These are phyloP conservation scores for Tulasnella calospora DNA, from an alignment of 768 basidiomycete genomes.

Conservation along the genomic window DNA sequence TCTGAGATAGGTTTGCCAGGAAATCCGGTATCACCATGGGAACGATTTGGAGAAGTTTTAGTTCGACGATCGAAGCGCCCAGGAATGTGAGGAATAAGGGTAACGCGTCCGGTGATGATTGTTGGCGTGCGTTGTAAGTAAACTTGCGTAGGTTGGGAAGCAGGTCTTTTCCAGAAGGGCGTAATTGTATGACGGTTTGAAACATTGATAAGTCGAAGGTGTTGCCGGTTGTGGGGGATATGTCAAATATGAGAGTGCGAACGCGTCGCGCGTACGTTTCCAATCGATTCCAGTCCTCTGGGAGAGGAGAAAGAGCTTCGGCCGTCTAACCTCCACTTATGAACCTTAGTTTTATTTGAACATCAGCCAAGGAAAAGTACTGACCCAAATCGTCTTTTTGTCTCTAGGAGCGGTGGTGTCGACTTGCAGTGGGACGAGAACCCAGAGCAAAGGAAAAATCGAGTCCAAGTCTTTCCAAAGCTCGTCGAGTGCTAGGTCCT, in stretches of 20 bases:
- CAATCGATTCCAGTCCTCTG: background rate
- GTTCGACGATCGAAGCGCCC: background rate
- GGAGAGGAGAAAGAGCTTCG: background rate
- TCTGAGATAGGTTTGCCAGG: background rate
- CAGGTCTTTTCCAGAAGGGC: background rate
- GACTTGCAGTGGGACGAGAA: background rate
- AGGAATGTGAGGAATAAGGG: background rate
- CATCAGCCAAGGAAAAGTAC: background rate
- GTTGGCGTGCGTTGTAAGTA: background rate
- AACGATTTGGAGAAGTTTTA: background rate
- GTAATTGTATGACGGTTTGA: background rate
- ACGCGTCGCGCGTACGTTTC: background rate
- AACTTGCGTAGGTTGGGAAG: background rate
- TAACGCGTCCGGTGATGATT: background rate
- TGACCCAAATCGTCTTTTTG: background rate
- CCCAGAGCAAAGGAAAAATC: background rate
- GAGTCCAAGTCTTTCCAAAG: background rate
- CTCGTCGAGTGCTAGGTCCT: background rate
- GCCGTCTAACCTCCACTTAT: background rate
- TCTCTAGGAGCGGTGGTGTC: too few species aligned
- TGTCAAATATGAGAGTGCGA: background rate
- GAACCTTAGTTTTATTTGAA: background rate
- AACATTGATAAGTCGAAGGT: background rate
- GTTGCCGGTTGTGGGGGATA: background rate
- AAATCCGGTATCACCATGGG: background rate